Conservation (phyloP, 768 basidiomycete species). For the Termitomyces sp. region DNA sequence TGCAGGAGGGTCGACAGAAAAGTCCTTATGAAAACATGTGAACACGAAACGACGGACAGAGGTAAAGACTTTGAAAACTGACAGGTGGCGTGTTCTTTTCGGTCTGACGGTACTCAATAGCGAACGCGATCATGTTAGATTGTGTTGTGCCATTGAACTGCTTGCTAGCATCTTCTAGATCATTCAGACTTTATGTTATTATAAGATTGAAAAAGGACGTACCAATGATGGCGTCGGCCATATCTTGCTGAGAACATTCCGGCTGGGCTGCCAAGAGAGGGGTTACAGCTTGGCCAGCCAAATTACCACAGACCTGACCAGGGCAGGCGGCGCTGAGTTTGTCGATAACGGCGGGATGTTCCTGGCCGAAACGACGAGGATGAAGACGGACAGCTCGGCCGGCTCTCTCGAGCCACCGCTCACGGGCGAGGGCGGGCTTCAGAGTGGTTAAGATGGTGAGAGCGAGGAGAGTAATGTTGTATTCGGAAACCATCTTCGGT, state of each 20-base stretch:
- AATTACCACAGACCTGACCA: constrained; percentile 39
- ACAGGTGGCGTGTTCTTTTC: constrained; percentile 61
- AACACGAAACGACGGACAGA: background rate
- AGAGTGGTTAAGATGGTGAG: constrained; percentile 23
- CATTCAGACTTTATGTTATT: background rate
- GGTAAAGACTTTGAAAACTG: constrained; percentile 9
- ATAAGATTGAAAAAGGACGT: constrained; percentile 7
- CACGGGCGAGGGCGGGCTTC: constrained; percentile 31
- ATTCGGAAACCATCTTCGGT: constrained; percentile 24
- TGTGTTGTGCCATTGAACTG: constrained; percentile 47
- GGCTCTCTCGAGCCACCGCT: constrained; percentile 43
- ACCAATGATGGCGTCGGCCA: constrained; percentile 55
- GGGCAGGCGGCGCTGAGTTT: constrained; percentile 42
- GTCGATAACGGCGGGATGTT: constrained; percentile 40
- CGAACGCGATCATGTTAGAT: constrained; percentile 45
- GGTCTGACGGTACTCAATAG: constrained; percentile 44
- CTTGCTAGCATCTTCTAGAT: constrained; percentile 38
- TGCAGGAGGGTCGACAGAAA: constrained; percentile 43
- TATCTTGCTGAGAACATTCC: constrained; percentile 52
- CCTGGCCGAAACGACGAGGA: constrained; percentile 49
- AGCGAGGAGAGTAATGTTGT: constrained; percentile 18
- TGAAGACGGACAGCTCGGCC: constrained; percentile 37
- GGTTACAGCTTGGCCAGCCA: constrained; percentile 44
- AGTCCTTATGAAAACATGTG: constrained; percentile 32
- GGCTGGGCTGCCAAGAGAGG: constrained; percentile 46